These are phyloP conservation scores for Mycena indigotica DNA, from an alignment of 768 basidiomycete species.

Conservation along the genomic window DNA sequence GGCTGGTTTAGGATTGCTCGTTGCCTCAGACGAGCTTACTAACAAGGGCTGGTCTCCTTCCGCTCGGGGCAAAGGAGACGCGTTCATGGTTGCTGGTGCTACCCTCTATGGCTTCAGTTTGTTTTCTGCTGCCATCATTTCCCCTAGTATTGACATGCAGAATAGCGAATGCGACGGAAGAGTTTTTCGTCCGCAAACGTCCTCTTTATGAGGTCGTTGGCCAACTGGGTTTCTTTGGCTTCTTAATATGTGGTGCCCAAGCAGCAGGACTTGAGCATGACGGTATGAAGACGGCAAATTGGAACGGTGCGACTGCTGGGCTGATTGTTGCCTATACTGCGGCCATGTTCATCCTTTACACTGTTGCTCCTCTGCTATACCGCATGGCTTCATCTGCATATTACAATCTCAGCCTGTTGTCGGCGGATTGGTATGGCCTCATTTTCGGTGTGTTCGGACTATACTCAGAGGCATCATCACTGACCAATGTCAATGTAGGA, in stretches of 20 bases:
- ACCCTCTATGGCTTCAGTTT: slow-evolving; percentile 85
- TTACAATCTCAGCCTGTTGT: slow-evolving; percentile 83
- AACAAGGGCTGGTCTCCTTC: slow-evolving; percentile 72
- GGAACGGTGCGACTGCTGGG: slow-evolving; percentile 70
- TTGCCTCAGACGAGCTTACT: slow-evolving; percentile 76
- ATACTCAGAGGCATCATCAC: too few species aligned
- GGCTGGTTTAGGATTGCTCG: slow-evolving; percentile 77
- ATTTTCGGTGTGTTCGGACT: slow-evolving; percentile 69
- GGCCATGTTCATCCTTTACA: slow-evolving; percentile 85
- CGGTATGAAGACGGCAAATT: slow-evolving; percentile 63
- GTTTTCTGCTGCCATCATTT: slow-evolving; percentile 30
- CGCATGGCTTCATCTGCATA: slow-evolving; percentile 84
- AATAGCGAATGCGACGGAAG: slow-evolving; percentile 84
- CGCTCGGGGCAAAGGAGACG: slow-evolving; percentile 74
- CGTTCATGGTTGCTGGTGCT: slow-evolving; percentile 84
- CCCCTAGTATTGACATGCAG: background rate
- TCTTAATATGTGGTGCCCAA: slow-evolving; percentile 77
- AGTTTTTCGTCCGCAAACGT: slow-evolving; percentile 77
- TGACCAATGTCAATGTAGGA: too few species aligned
- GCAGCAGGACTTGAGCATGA: slow-evolving; percentile 74
- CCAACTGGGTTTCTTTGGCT: slow-evolving; percentile 84
- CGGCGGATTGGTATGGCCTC: slow-evolving; percentile 86
- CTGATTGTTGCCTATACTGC: slow-evolving; percentile 43
- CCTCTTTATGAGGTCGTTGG: slow-evolving; percentile 89
- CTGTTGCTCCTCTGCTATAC: slow-evolving; percentile 82